Evolutionary conservation across 495 filamentous ascomycete species (phyloP).

Genomic region (Friedmanniomyces endolithicus): DNA sequence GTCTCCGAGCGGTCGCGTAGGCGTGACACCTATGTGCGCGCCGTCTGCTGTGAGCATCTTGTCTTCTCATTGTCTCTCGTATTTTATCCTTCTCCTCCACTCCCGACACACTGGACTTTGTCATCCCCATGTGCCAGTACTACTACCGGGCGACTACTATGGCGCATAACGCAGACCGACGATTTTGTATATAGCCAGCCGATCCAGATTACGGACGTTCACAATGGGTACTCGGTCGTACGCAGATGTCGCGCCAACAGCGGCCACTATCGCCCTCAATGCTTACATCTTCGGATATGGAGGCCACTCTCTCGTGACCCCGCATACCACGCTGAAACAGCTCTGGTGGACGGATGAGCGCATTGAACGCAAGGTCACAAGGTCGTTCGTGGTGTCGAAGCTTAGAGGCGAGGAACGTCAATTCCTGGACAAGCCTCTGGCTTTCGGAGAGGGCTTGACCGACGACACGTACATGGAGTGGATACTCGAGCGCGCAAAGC

Average conservation of each 20-base stretch:
- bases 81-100: neutral
- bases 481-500: constrained; percentile 67
- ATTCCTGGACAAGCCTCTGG: constrained; percentile 54
- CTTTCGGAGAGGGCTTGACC: constrained; percentile 80
- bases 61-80: neutral
- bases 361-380: constrained; percentile 59
- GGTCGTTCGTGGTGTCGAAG: constrained; percentile 54
- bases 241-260: constrained; percentile 18
- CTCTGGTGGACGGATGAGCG: constrained; percentile 70
- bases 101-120: neutral
- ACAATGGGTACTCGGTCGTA: constrained; percentile 19
- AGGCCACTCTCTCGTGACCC: constrained; percentile 29
- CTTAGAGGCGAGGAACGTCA: constrained; percentile 52
- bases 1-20: neutral
- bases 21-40: neutral
- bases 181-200: neutral
- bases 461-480: constrained; percentile 87
- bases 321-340: constrained; percentile 28
- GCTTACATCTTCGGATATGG: constrained; percentile 32
- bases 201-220: neutral
- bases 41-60: neutral
- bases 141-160: neutral
- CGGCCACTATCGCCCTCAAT: constrained; percentile 27
- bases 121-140: neutral
- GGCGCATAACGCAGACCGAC: neutral